Conservation (phyloP, 2,329 filamentous ascomycete species). For the Cytospora mali region DNA sequence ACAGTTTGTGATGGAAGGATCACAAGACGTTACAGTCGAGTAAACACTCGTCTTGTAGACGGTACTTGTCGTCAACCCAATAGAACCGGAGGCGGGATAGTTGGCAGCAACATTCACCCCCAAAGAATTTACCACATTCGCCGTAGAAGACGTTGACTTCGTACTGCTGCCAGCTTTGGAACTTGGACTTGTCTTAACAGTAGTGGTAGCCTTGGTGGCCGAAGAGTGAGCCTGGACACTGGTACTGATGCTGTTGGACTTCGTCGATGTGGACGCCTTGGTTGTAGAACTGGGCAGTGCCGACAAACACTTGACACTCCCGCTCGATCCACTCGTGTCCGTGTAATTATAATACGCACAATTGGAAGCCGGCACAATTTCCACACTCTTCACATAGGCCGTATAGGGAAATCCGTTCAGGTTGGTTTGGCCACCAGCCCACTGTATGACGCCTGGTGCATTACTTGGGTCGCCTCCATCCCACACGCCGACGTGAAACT, state of each 20-base stretch:
- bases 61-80: slow-evolving; percentile 9
- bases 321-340: slow-evolving; percentile 4
- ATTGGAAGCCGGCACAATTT: slow-evolving; percentile 4
- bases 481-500: slow-evolving; percentile 17
- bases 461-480: slow-evolving; percentile 6
- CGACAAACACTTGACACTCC: slow-evolving; percentile 7
- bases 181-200: neutral
- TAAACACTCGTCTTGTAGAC: slow-evolving; percentile 11
- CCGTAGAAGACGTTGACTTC: neutral
- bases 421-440: slow-evolving; percentile 10
- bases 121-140: no score
- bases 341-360: slow-evolving; percentile 20
- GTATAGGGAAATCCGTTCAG: neutral
- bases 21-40: slow-evolving; percentile 14
- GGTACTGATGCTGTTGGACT: slow-evolving; percentile 2
- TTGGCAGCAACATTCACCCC: neutral
- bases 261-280: neutral
- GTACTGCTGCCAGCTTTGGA: neutral
- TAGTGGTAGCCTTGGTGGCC: neutral
- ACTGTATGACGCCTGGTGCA: slow-evolving; percentile 4
- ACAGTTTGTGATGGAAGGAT: slow-evolving; percentile 15
- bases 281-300: slow-evolving; percentile 7
- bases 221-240: slow-evolving; percentile 4
- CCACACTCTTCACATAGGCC: slow-evolving; percentile 4
- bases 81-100: neutral